Conservation (phyloP, 352 stramenopile genomes). For the Pythium brassicae region DNA sequence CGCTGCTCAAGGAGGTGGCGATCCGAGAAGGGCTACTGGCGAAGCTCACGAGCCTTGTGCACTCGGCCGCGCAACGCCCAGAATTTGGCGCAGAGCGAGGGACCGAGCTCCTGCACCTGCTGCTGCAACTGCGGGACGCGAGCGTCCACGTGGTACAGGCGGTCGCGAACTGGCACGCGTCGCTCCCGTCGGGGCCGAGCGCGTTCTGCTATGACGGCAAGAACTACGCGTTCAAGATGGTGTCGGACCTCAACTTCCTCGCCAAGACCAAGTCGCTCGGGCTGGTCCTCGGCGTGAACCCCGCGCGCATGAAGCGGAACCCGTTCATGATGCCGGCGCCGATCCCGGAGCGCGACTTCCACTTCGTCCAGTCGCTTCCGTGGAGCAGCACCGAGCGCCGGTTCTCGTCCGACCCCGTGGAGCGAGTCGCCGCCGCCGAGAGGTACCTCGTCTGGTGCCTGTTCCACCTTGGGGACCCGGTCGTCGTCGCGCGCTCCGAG, state of each 20-base stretch:
- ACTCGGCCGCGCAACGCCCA: constrained; percentile 15
- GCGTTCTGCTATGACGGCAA: constrained; percentile 47
- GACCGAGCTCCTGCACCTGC: constrained; percentile 53
- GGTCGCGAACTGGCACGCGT: constrained; percentile 51
- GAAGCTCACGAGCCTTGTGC: constrained; percentile 39
- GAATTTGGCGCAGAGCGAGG: constrained; percentile 37
- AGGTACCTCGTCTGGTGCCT: constrained; percentile 70
- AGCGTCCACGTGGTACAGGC: constrained; percentile 50
- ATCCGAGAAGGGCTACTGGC: constrained; percentile 56
- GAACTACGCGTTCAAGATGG: constrained; percentile 75
- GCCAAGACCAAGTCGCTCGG: constrained; percentile 40
- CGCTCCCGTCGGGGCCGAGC: constrained; percentile 14
- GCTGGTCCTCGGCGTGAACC: constrained; percentile 48
- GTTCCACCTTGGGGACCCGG: constrained; percentile 28
- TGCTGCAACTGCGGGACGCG: constrained; percentile 58
- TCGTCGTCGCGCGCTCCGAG: background rate
- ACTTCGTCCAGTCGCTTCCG: constrained; percentile 18
- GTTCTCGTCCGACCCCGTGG: constrained; percentile 22
- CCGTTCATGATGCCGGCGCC: constrained; percentile 81
- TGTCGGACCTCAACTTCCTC: constrained; percentile 77
- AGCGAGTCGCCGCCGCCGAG: constrained; percentile 47
- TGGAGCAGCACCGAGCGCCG: constrained; percentile 23
- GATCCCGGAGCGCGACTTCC: constrained; percentile 60
- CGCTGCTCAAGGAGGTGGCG: constrained; percentile 50
- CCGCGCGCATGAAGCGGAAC: constrained; percentile 63